Conservation (phyloP, 257 asterid genomes). For the Gynochthodes officinalis region DNA sequence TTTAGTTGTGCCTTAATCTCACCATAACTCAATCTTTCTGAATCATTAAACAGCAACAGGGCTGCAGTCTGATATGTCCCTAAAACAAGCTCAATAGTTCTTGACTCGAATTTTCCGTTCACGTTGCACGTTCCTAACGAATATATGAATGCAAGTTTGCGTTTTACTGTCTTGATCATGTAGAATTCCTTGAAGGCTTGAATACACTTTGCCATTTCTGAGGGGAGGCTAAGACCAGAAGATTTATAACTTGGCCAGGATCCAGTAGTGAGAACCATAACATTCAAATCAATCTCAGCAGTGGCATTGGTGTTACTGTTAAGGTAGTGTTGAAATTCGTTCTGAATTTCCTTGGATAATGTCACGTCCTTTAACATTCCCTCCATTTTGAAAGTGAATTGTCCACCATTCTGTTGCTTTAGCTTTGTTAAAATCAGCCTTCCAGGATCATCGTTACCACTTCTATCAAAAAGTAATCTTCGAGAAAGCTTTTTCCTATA, state of each 20-base stretch:
- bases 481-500: conserved; percentile 61
- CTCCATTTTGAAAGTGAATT: conserved; percentile 64
- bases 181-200: conserved; percentile 51
- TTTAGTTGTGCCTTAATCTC: conserved; percentile 51
- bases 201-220: conserved; percentile 62
- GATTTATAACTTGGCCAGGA: conserved; percentile 66
- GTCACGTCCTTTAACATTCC: conserved; percentile 65
- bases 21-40: conserved; percentile 48
- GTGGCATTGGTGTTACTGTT: conserved; percentile 19
- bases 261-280: conserved; percentile 52
- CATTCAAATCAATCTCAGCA: conserved; percentile 51
- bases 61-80: conserved; percentile 59
- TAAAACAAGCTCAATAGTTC: conserved; percentile 43
- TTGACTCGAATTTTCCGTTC: conserved; percentile 43
- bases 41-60: conserved; percentile 44
- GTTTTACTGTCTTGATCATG: conserved; percentile 34
- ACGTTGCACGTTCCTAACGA: conserved; percentile 50
- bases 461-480: conserved; percentile 47
- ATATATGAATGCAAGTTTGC: conserved; percentile 55
- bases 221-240: conserved; percentile 51
- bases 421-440: conserved; percentile 43
- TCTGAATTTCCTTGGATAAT: conserved; percentile 45
- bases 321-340: conserved; percentile 40
- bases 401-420: conserved; percentile 56
- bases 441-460: conserved; percentile 50